Base-by-base conservation (phyloP, 805 yeast genomes). In the Limtongia smithiae region DNA sequence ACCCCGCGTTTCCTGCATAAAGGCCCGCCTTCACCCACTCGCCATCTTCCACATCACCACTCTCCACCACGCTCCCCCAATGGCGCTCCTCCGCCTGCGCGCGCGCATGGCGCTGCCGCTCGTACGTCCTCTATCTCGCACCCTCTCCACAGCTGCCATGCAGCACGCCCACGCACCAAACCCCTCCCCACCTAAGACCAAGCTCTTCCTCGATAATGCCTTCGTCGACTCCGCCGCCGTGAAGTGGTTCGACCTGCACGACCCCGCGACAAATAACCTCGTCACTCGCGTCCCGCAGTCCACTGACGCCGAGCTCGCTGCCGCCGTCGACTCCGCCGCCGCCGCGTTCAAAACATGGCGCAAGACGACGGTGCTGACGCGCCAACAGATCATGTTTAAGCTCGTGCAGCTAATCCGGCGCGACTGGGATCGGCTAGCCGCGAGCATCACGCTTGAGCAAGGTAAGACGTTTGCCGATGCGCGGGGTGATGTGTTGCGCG, bases 391-490 rank as follows among this genome's bases (percentile, higher is more conserved):
- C 54, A 79, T 83, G 20, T 83, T 83, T 74, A 80, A 80, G 62
- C 78, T 79, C 60, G 88, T 81, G 2, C 78, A 76, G 60, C 71
- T 83, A 54, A 73, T 83, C 60, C 77, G 81, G 57, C 73, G 71
- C 48, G 80, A 83, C 67, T 78, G 81, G 78, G 88, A 83, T 66
- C 66, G 85, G 49, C 68, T 83, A 20, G 90, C 90, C 1, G 73
- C 79, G 17, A 73, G 71, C 41, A 75, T 83, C 54, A 83, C 82
- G 52, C 72, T 78, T 46, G 83, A 85, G 70, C 89, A 83, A 69
- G 90, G 91, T 46, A 83, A 83, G 69, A 80, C 90, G 18, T 80
- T 81, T 66, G 76, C 78, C 35, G 90, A 83, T 59, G 90, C 90
- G 46, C 70, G 73, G 62, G 90, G 89, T 17, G 83, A 83, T 66